Percentiles rank a stretch among this genome's conserved stretches.
phyloP scores from a whole-genome alignment of 2,329 filamentous ascomycete genomes.

The Hymenoscyphus fraxineus region DNA sequence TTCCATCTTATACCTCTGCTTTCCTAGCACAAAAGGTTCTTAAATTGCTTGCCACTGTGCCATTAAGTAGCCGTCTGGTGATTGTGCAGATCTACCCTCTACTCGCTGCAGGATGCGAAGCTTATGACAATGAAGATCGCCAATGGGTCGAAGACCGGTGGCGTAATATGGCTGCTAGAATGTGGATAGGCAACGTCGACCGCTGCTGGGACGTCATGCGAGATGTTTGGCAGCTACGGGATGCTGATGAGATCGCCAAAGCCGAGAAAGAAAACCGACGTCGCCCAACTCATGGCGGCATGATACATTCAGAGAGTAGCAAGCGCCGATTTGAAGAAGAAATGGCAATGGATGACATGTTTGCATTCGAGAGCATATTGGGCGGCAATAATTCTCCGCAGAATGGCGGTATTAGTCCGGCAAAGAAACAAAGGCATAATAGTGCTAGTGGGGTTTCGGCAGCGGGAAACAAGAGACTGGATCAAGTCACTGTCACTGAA shows the following conservation, averaged over 20 bases:
- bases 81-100: conserved; percentile 70
- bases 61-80: conserved; percentile 56
- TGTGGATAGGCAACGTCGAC: conserved; percentile 66
- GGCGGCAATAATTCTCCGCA: conserved; percentile 17
- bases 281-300: conserved; percentile 14
- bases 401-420: conserved; percentile 1
- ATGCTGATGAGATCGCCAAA: conserved; percentile 38
- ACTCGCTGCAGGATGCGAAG: conserved; percentile 64
- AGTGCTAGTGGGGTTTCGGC: conserved; percentile 10
- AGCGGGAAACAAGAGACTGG: conserved; percentile 23
- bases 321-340: conserved; percentile 34
- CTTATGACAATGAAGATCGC: conserved; percentile 54
- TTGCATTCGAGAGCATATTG: conserved; percentile 31
- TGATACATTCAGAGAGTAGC: conserved; percentile 28
- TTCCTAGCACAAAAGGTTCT: conserved; percentile 60
- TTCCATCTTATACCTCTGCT: conserved; percentile 54
- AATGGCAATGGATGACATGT: conserved; percentile 26
- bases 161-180: conserved; percentile 54
- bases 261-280: conserved; percentile 22
- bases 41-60: conserved; percentile 59
- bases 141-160: conserved; percentile 62
- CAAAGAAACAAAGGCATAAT: conserved; percentile 28
- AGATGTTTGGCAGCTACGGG: conserved; percentile 64
- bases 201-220: conserved; percentile 60
- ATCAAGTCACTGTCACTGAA: conserved; percentile 33